Conservation (phyloP, 371 early-diverging fungal species). For the Mucor indicus region DNA sequence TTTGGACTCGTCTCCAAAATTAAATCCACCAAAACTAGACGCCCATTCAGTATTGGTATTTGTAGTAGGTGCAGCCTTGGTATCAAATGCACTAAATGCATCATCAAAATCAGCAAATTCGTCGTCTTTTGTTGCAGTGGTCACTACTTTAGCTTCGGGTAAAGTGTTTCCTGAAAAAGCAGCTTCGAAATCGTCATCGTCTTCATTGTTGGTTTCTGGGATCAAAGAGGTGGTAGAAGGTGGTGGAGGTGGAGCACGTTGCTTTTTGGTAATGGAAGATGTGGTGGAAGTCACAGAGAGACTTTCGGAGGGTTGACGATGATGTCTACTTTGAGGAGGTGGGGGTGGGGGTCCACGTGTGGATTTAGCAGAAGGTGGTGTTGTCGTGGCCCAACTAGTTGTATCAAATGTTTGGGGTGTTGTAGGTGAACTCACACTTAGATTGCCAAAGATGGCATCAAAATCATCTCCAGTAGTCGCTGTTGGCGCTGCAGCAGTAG, state of each 20-base stretch:
- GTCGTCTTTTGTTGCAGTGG: constrained; percentile 9
- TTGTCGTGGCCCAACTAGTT: constrained; percentile 17
- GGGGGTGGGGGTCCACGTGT: constrained; percentile 35
- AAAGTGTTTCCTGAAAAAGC: constrained; percentile 33
- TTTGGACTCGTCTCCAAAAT: constrained; percentile 11
- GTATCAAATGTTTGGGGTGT: constrained; percentile 20
- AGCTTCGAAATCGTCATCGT: constrained; percentile 34
- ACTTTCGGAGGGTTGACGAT: constrained; percentile 30
- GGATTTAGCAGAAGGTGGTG: constrained; percentile 9
- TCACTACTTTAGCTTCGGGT: constrained; percentile 31
- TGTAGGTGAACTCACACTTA: constrained; percentile 4
- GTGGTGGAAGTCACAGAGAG: constrained; percentile 20
- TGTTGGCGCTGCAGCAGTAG: neutral
- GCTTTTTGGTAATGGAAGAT: constrained; percentile 1
- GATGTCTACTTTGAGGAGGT: constrained; percentile 48
- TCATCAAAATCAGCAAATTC: constrained; percentile 44
- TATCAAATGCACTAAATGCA: constrained; percentile 32
- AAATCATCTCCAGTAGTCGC: constrained; percentile 22
- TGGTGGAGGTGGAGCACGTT: constrained; percentile 17
- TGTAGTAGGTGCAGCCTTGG: constrained; percentile 1
- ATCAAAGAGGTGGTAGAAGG: constrained; percentile 1
- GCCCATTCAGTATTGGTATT: constrained; percentile 40
- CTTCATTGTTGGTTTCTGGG: neutral
- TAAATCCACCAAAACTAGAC: constrained; percentile 32
- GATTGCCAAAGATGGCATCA: constrained; percentile 44